phyloP scores from a whole-genome alignment of 176 grass and related monocot genomes.

The Oryza meridionalis region DNA sequence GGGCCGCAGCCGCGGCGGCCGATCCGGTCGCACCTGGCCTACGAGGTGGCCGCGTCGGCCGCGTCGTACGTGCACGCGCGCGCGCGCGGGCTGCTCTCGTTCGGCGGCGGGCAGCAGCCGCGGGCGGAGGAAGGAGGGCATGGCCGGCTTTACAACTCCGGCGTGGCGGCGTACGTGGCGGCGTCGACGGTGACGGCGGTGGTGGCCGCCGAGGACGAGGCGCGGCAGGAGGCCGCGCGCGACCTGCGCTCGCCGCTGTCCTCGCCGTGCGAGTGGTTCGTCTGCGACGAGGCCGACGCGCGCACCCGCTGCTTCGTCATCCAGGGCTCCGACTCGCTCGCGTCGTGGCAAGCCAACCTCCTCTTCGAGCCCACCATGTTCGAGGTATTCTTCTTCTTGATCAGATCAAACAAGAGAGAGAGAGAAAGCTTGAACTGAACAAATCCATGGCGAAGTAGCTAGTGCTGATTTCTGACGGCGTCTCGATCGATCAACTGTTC shows the following conservation, averaged over 20 bases:
- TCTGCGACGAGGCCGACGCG: conserved; percentile 70
- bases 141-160: conserved; percentile 63
- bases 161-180: conserved; percentile 85
- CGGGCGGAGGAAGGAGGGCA: neutral
- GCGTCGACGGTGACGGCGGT: conserved; percentile 94
- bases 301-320: conserved; percentile 84
- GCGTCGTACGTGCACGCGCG: conserved; percentile 79
- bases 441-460: neutral
- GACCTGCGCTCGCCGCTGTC: conserved; percentile 89
- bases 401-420: neutral
- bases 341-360: conserved; percentile 97
- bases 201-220: conserved; percentile 84
- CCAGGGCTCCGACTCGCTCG: conserved; percentile 96
- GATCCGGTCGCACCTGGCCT: conserved; percentile 66
- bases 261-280: conserved; percentile 97
- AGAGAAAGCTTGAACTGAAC: neutral
- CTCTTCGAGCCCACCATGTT: conserved; percentile 94
- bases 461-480: neutral
- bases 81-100: conserved; percentile 67
- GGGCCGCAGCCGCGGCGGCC: conserved; percentile 56
- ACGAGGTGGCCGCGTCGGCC: conserved; percentile 89
- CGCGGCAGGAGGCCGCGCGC: conserved; percentile 78
- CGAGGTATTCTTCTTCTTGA: conserved; percentile 44
- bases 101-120: conserved; percentile 15
- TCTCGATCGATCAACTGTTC: neutral